Evolutionary conservation across 192 early-diverging fungal genomes (phyloP).

Genomic region (Backusella tarrabulga): DNA sequence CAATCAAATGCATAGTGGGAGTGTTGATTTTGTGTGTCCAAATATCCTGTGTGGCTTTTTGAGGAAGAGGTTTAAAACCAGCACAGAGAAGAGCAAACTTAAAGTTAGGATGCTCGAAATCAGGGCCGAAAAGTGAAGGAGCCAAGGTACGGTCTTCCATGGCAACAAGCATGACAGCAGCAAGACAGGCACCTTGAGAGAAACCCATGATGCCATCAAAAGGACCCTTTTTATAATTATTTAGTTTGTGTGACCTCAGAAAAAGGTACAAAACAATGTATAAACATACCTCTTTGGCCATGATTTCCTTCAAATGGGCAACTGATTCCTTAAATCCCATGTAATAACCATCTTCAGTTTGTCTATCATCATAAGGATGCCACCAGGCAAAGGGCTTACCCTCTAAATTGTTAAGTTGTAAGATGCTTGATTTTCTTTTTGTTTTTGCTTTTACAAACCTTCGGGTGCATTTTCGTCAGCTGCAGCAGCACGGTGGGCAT

Average conservation of each 20-base stretch:
- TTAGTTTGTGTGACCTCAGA: not conserved
- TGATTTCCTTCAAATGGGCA: conserved; percentile 34
- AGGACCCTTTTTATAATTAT: conserved; percentile 38
- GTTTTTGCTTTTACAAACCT: conserved; percentile 13
- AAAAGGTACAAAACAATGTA: not conserved
- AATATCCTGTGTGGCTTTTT: not conserved
- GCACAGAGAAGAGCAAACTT: conserved; percentile 49
- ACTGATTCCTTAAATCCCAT: conserved; percentile 47
- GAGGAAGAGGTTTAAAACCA: conserved; percentile 34
- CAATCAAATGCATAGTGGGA: conserved; percentile 40
- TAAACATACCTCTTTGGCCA: conserved; percentile 39
- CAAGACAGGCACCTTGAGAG: conserved; percentile 53
- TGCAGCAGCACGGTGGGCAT: conserved; percentile 39
- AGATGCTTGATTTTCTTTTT: not conserved
- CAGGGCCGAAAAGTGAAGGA: conserved; percentile 17
- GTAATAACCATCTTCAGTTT: conserved; percentile 24
- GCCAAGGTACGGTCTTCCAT: conserved; percentile 32
- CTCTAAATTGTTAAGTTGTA: conserved; percentile 17
- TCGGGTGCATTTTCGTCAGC: conserved; percentile 38
- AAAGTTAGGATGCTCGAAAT: conserved; percentile 41
- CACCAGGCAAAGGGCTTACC: conserved; percentile 43
- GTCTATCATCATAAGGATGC: conserved; percentile 32
- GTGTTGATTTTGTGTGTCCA: conserved; percentile 20
- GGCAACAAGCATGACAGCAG: conserved; percentile 40
- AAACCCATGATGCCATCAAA: conserved; percentile 59